A percentile compares a stretch with the other conserved stretches of the same genome.
Conservation (phyloP, 192 early-diverging fungal species). For the Coemansia sp. region DNA sequence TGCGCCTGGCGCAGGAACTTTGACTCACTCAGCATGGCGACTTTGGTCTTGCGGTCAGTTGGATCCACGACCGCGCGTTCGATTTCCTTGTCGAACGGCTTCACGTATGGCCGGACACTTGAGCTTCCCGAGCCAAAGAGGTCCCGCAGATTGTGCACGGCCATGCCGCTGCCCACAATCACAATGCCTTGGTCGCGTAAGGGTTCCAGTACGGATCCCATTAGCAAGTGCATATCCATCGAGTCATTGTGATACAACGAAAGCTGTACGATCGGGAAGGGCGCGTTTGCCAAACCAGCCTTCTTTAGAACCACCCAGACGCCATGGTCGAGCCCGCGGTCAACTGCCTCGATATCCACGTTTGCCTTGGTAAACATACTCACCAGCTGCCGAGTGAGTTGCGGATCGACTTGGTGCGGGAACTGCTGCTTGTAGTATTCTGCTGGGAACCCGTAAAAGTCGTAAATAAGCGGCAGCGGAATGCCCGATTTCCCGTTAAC, state of each 20-base stretch:
- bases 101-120: conserved; percentile 53
- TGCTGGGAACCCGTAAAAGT: conserved; percentile 65
- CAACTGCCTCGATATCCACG: conserved; percentile 46
- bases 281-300: conserved; percentile 54
- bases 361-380: conserved; percentile 50
- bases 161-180: conserved; percentile 64
- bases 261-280: conserved; percentile 65
- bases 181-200: conserved; percentile 60
- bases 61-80: conserved; percentile 33
- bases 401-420: conserved; percentile 56
- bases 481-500: conserved; percentile 27
- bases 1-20: conserved; percentile 54
- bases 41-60: conserved; percentile 37
- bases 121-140: conserved; percentile 28
- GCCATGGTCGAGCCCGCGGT: conserved; percentile 68
- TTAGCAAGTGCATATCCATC: conserved; percentile 54
- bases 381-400: conserved; percentile 53
- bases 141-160: conserved; percentile 66
- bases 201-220: conserved; percentile 56
- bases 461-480: conserved; percentile 58
- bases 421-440: conserved; percentile 60
- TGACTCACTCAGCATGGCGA: conserved; percentile 47
- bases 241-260: conserved; percentile 59
- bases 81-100: conserved; percentile 59
- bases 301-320: conserved; percentile 67